Conservation (phyloP, 257 asterid species). For the Marsdenia floribunda region DNA sequence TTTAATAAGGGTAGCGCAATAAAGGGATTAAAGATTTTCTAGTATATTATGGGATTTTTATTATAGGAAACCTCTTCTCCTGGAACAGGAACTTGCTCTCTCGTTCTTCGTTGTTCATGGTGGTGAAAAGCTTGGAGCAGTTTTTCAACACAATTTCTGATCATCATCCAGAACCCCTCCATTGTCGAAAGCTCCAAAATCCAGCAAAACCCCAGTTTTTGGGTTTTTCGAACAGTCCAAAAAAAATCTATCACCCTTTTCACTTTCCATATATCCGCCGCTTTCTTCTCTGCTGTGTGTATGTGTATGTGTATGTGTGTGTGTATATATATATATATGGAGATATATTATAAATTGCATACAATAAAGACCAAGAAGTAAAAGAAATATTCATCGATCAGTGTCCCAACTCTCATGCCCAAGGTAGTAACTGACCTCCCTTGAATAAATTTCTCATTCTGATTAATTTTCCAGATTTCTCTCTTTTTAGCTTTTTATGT, state of each 20-base stretch:
- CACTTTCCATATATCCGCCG: not conserved
- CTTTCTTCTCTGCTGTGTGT: too few relatives aligned
- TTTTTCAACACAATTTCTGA: too few relatives aligned
- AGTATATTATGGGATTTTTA: too few relatives aligned
- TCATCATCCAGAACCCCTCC: not conserved
- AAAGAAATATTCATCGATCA: not conserved
- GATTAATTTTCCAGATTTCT: too few relatives aligned
- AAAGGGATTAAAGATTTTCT: too few relatives aligned
- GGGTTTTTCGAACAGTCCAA: not conserved
- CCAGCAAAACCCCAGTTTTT: not conserved
- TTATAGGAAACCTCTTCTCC: too few relatives aligned
- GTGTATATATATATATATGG: too few relatives aligned
- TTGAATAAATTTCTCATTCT: not conserved
- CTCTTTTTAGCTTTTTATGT: not conserved
- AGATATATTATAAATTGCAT: too few relatives aligned
- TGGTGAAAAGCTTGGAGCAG: not conserved
- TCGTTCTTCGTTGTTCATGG: not conserved
- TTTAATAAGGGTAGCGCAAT: too few relatives aligned
- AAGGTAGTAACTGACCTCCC: not conserved
- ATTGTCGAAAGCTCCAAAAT: constrained; percentile 3
- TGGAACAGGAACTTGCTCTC: too few relatives aligned
- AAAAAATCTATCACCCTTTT: not conserved
- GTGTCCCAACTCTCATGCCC: not conserved
- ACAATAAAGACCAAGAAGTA: not conserved
- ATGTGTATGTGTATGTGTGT: too few relatives aligned